Conservation (phyloP, 805 yeast species). For the Kazachstania martiniae region DNA sequence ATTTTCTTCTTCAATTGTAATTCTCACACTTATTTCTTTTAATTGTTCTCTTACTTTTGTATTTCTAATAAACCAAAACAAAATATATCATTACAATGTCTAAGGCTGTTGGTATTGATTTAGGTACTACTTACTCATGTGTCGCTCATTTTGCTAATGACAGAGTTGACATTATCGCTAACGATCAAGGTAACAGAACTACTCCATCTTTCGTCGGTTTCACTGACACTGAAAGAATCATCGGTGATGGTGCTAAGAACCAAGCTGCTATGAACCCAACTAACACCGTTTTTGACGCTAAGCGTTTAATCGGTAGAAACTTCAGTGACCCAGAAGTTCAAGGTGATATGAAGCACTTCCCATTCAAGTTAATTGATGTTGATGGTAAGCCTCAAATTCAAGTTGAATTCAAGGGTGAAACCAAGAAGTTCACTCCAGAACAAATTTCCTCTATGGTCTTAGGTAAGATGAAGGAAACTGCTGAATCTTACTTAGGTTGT, state of each 20-base stretch:
- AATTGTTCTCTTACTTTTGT: background rate
- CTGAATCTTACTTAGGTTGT: slow-evolving; percentile 81
- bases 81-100: slow-evolving; percentile 29
- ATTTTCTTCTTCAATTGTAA: too few relatives aligned
- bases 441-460: slow-evolving; percentile 91
- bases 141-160: slow-evolving; percentile 82
- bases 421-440: slow-evolving; percentile 82
- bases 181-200: slow-evolving; percentile 97
- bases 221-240: slow-evolving; percentile 65
- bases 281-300: slow-evolving; percentile 92
- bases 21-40: too few relatives aligned
- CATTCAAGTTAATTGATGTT: slow-evolving; percentile 68
- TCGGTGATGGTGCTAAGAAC: slow-evolving; percentile 66
- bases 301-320: slow-evolving; percentile 78
- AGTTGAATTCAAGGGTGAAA: slow-evolving; percentile 83
- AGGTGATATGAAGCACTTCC: slow-evolving; percentile 62
- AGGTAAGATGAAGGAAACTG: slow-evolving; percentile 86
- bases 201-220: slow-evolving; percentile 96
- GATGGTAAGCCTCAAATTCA: slow-evolving; percentile 80
- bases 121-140: slow-evolving; percentile 97
- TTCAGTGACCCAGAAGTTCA: slow-evolving; percentile 50
- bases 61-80: background rate
- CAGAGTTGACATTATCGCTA: slow-evolving; percentile 90
- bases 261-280: slow-evolving; percentile 95
- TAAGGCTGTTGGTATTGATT: slow-evolving; percentile 63